Percentiles rank a stretch among this genome's conserved stretches.
phyloP scores from a whole-genome alignment of 164 flowering plant genomes.

The Berberis vulgaris region DNA sequence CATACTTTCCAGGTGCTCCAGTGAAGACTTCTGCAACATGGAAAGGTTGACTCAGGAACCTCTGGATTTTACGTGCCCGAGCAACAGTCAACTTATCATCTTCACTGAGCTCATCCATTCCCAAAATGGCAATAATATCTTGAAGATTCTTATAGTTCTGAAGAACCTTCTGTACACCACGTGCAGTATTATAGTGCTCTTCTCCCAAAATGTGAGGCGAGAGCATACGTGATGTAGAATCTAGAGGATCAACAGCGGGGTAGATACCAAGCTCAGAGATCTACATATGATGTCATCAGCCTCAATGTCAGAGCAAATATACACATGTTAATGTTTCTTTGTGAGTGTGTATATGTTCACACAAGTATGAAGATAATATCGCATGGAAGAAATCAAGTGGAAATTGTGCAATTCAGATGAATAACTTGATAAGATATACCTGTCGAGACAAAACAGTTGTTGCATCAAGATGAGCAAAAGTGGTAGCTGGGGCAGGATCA shows the following conservation, averaged over 20 bases:
- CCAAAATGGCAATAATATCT: constrained; percentile 97
- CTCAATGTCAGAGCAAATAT: not conserved
- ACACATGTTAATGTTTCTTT: not conserved
- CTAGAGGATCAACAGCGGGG: constrained; percentile 53
- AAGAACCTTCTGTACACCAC: constrained; percentile 55
- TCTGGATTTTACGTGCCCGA: constrained; percentile 56
- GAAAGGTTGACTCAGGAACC: constrained; percentile 81
- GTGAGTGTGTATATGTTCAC: not conserved
- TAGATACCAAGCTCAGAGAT: constrained; percentile 23
- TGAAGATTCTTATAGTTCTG: constrained; percentile 94
- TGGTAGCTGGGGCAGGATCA: too few species aligned
- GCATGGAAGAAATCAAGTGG: not conserved
- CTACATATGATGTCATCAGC: not conserved
- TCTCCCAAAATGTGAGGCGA: too few species aligned
- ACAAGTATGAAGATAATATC: not conserved
- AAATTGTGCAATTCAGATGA: too few species aligned
- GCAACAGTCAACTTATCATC: too few species aligned
- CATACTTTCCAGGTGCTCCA: constrained; percentile 95
- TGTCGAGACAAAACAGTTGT: too few species aligned
- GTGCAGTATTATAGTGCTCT: too few species aligned
- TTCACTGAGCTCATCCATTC: constrained; percentile 81
- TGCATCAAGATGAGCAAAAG: too few species aligned
- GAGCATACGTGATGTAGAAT: constrained; percentile 96
- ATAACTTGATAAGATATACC: too few species aligned
- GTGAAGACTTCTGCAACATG: constrained; percentile 49